Evolutionary conservation across 108 stramenopile genomes (phyloP).

Genomic region (Nitzschia sp.): DNA sequence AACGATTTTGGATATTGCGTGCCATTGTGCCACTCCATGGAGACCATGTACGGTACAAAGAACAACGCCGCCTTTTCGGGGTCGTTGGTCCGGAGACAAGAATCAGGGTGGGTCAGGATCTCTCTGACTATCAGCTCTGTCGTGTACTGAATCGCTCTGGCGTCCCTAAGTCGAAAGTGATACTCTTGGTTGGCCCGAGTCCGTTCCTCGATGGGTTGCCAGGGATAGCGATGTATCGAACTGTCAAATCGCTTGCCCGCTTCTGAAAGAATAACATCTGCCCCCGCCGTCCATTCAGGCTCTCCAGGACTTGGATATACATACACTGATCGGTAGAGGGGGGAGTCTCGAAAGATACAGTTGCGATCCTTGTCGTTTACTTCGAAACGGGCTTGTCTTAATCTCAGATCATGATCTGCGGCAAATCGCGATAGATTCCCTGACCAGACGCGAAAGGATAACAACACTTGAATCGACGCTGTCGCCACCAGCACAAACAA

Average conservation of each 20-base stretch:
- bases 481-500: neutral
- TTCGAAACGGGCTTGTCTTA: too few species aligned
- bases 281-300: slow-evolving; percentile 33
- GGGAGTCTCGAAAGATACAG: slow-evolving; percentile 44
- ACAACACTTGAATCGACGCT: neutral
- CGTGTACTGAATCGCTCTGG: slow-evolving; percentile 35
- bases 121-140: slow-evolving; percentile 46
- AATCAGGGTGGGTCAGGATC: slow-evolving; percentile 39
- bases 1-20: slow-evolving; percentile 17
- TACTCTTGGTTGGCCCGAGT: slow-evolving; percentile 1
- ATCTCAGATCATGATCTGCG: neutral
- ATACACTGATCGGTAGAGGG: slow-evolving; percentile 42
- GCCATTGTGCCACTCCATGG: slow-evolving; percentile 43
- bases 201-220: slow-evolving; percentile 32
- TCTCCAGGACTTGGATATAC: slow-evolving; percentile 48
- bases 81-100: slow-evolving; percentile 43
- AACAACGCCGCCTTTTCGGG: slow-evolving; percentile 42
- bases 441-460: neutral
- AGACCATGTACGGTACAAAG: slow-evolving; percentile 49
- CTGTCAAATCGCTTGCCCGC: neutral
- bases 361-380: slow-evolving; percentile 15
- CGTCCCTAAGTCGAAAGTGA: slow-evolving; percentile 25
- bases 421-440: neutral
- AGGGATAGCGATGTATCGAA: slow-evolving; percentile 25
- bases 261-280: slow-evolving; percentile 28